Base-by-base conservation (phyloP, 805 yeast species). In the Hagleromyces aurorensis region DNA sequence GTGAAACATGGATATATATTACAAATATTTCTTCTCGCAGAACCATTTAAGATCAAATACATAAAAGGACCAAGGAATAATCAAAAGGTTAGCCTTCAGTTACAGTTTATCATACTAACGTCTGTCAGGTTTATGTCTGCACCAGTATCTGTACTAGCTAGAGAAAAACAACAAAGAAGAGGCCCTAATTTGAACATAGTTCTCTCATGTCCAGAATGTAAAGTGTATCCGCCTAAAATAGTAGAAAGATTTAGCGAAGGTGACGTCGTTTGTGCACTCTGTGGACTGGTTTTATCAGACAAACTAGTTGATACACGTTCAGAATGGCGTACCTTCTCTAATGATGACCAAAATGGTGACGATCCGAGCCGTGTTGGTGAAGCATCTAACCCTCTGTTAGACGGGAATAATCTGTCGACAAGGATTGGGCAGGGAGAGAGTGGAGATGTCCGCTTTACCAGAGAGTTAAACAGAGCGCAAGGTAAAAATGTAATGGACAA, bases 321-420 rank as follows among this genome's bases (percentile, higher is more conserved):
- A 1, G 98, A 89, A 65, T 89, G 98, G 98, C 82, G 98, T 65
- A 91, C 98, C 2, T 89, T 89, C 57, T 79, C 93, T 36, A 91
- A 91, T 53, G 98, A 89, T 56, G 98, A 89, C 57, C 97, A 89
- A 57, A 91, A 89, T 46, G 94, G 94, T 47, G 96, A 86, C 57
- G 98, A 89, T 56, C 98, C 98, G 4, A 78, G 91, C 43, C 97
- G 98, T 82, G 98, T 89, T 40, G 98, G 98, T 58, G 96, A 87
- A 53, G 96, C 96, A 4, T 78, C 86, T 11, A 87, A 87, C 53
- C 96, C 96, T 7, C 64, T 87, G 32, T 67, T 91, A 44, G 96
- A 87, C 50, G 81, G 93, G 13, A 89, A 82, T 46, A 93, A 87
- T 57, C 74, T 89, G 33, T 84, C 93, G 10, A 89, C 98, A 4